These are phyloP conservation scores for Termitomyces heimii DNA, from an alignment of 768 basidiomycete genomes.

Conservation along the genomic window DNA sequence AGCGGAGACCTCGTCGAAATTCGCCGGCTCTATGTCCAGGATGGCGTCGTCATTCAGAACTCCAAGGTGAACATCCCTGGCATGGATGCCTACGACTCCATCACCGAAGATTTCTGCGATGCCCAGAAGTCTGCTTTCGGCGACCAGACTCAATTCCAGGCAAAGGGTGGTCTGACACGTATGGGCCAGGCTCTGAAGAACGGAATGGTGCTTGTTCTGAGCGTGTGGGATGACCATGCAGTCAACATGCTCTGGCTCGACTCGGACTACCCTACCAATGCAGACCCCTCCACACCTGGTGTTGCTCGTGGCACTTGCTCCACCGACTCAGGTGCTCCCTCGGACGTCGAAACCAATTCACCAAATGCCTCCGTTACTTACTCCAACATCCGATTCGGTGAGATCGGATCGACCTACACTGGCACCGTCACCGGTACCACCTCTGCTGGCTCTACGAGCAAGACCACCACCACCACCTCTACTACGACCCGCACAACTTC, in stretches of 20 bases:
- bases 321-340: slow-evolving; percentile 29
- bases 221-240: slow-evolving; percentile 36
- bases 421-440: background rate
- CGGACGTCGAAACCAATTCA: slow-evolving; percentile 24
- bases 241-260: slow-evolving; percentile 23
- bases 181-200: slow-evolving; percentile 28
- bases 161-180: slow-evolving; percentile 32
- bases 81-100: slow-evolving; percentile 22
- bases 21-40: slow-evolving; percentile 12
- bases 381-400: slow-evolving; percentile 25
- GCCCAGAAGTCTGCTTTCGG: slow-evolving; percentile 38
- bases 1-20: slow-evolving; percentile 46
- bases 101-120: slow-evolving; percentile 6
- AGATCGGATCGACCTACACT: slow-evolving; percentile 7
- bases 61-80: slow-evolving; percentile 31
- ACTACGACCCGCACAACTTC: background rate
- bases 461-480: background rate
- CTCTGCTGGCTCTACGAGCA: background rate
- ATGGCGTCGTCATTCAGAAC: background rate
- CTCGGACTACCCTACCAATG: slow-evolving; percentile 22
- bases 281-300: slow-evolving; percentile 15
- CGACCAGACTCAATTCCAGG: slow-evolving; percentile 36
- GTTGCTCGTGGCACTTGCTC: slow-evolving; percentile 30
- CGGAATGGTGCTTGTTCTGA: slow-evolving; percentile 38
- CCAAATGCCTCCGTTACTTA: slow-evolving; percentile 25